Percentiles rank a stretch among this genome's conserved stretches.
Evolutionary conservation across 306 rosid genomes (phyloP).

Genomic region (Albizia julibrissin): DNA sequence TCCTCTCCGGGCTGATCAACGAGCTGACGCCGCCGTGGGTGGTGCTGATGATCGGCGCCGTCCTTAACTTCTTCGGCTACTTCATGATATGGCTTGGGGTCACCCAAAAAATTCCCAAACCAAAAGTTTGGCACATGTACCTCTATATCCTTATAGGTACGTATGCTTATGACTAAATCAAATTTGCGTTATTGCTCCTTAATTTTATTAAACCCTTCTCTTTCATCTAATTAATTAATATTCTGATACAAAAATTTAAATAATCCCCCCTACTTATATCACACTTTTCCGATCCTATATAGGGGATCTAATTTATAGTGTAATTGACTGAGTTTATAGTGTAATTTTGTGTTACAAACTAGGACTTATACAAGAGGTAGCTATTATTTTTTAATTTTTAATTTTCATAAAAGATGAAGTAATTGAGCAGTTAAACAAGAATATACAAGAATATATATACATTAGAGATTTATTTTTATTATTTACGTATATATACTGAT

Average conservation of each 20-base stretch:
- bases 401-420: no score
- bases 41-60: constrained; percentile 48
- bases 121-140: constrained; percentile 71
- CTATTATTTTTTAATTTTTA: no score
- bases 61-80: constrained; percentile 69
- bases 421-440: neutral
- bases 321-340: no score
- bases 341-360: no score
- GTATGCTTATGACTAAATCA: neutral
- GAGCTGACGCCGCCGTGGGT: constrained; percentile 80
- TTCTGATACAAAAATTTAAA: neutral
- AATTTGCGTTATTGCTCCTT: neutral
- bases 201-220: neutral
- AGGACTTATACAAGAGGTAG: no score
- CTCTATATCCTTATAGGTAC: constrained; percentile 60
- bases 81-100: constrained; percentile 83
- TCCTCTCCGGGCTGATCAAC: constrained; percentile 72
- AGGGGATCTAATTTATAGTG: no score
- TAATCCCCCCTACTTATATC: no score
- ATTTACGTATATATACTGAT: neutral
- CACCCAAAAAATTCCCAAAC: constrained; percentile 39
- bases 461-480: neutral
- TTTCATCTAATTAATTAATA: neutral
- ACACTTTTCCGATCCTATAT: no score
- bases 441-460: neutral